Base-by-base conservation (phyloP, 768 basidiomycete genomes). In the Leccinum imitatum region DNA sequence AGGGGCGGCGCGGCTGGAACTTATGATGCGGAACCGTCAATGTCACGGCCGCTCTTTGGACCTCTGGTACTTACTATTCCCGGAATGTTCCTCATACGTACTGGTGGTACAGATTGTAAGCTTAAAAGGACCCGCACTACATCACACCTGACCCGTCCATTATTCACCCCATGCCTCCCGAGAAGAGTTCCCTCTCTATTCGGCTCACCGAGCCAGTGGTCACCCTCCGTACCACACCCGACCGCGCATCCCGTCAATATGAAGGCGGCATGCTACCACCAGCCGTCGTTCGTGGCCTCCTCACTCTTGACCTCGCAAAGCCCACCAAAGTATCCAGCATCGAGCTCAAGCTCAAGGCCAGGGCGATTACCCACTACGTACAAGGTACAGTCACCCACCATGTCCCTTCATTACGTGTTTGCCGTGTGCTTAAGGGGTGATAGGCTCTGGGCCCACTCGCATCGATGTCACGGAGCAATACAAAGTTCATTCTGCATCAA, bases 311-410 rank as follows among this genome's bases (percentile, higher is more conserved):
- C 14, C 74, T 90, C 44, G 77, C 78, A 31, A 96, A 96, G 71
- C 86, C 94, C 1, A 94, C 86, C 56, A 87, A 87, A 71, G 87
- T 99, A 64, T 87, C 89, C 33, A 90, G 87, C 67, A 95, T 99
- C 59, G 87, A 88, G 57, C 79, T 97, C 41, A 85, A 87, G 70
- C 76, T 99, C 21, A 78, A 86, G 50, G 95, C 91, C 3, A 88
- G 79, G 59, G 80, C 87, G 3, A 75, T 80, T 23, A 90, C 87
- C 4, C 82, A 85, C 39, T 97, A 93, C 89, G 87, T 89, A 2
- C 94, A 97, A 82, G 92, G 95, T 94, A 61, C 54, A 80, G 70
- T 37, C 44, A 44, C 13, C 48, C 41, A 41, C 14, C 48, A 3
- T 47, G 14, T 4, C 31, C 21, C 50, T 37, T 9, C 3, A 15